These are phyloP conservation scores for Boletus bicolor DNA, from an alignment of 768 basidiomycete genomes.

Conservation along the genomic window DNA sequence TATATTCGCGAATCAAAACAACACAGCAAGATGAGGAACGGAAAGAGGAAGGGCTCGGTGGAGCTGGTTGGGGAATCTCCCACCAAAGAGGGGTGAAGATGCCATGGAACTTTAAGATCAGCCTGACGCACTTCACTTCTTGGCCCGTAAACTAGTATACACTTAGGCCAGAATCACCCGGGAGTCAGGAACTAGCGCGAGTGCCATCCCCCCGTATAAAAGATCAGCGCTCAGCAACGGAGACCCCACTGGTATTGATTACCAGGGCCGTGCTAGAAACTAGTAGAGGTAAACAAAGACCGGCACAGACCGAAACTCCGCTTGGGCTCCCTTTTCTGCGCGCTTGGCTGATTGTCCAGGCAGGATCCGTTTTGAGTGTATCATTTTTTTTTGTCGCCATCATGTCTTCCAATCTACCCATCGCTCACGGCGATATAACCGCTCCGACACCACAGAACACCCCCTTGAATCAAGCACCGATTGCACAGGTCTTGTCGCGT, in stretches of 20 bases:
- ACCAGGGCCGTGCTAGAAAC: neutral
- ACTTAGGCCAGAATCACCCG: no score
- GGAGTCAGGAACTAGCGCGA: no score
- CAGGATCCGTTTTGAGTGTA: slow-evolving; percentile 15
- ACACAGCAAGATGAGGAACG: no score
- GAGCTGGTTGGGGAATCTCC: no score
- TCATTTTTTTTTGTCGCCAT: slow-evolving; percentile 26
- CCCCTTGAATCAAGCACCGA: slow-evolving; percentile 77
- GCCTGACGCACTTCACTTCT: no score
- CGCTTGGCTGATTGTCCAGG: slow-evolving; percentile 24
- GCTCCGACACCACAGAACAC: slow-evolving; percentile 97
- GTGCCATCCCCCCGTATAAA: neutral
- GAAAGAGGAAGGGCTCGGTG: no score
- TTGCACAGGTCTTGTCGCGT: slow-evolving; percentile 74
- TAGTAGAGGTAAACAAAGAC: no score
- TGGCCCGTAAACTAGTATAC: no score
- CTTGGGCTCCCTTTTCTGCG: slow-evolving; percentile 24
- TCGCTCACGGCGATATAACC: slow-evolving; percentile 56
- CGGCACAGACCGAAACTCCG: slow-evolving; percentile 39
- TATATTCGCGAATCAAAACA: no score
- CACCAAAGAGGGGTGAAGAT: no score
- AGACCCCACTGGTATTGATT: neutral
- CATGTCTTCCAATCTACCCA: slow-evolving; percentile 73
- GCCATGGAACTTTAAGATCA: no score
- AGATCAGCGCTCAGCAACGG: neutral